These are phyloP conservation scores for Crucihimalaya himalaica DNA, from an alignment of 345 rosid species.

Conservation along the genomic window DNA sequence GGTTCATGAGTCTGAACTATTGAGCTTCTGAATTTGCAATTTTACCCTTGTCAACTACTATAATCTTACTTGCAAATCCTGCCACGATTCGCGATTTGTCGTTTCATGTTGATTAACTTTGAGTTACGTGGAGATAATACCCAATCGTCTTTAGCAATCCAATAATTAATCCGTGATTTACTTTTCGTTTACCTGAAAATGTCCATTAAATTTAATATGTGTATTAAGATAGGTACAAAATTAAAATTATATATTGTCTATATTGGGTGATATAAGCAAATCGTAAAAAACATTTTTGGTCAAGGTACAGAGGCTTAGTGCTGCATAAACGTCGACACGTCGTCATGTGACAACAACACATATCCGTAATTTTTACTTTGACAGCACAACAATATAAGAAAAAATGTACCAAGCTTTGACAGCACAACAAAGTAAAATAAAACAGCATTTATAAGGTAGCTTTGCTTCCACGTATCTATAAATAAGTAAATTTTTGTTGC, in stretches of 20 bases:
- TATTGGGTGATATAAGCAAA: slow-evolving; percentile 33
- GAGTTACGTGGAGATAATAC: slow-evolving; percentile 21
- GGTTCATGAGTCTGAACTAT: slow-evolving; percentile 24
- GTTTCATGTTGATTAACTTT: slow-evolving; percentile 23
- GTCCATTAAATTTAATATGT: not conserved
- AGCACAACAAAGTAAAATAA: slow-evolving; percentile 37
- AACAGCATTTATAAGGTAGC: slow-evolving; percentile 9
- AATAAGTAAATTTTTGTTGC: not conserved
- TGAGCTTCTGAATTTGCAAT: not conserved
- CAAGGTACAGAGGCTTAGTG: slow-evolving; percentile 20
- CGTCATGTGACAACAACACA: slow-evolving; percentile 16
- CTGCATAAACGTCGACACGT: slow-evolving; percentile 20
- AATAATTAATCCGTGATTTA: slow-evolving; percentile 15
- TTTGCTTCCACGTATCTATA: slow-evolving; percentile 26
- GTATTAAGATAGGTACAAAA: slow-evolving; percentile 16
- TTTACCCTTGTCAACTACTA: slow-evolving; percentile 18
- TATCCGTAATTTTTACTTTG: slow-evolving; percentile 7
- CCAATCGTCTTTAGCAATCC: slow-evolving; percentile 17
- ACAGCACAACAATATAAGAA: not conserved
- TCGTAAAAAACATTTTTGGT: slow-evolving; percentile 11
- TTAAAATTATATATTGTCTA: not conserved
- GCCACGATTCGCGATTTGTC: slow-evolving; percentile 34
- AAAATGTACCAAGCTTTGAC: slow-evolving; percentile 13
- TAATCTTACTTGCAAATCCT: slow-evolving; percentile 21
- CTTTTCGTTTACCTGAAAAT: slow-evolving; percentile 17